A percentile compares a stretch with the other conserved stretches of the same genome.
Conservation (phyloP, 371 early-diverging fungal genomes). For the Mortierella sp. region DNA sequence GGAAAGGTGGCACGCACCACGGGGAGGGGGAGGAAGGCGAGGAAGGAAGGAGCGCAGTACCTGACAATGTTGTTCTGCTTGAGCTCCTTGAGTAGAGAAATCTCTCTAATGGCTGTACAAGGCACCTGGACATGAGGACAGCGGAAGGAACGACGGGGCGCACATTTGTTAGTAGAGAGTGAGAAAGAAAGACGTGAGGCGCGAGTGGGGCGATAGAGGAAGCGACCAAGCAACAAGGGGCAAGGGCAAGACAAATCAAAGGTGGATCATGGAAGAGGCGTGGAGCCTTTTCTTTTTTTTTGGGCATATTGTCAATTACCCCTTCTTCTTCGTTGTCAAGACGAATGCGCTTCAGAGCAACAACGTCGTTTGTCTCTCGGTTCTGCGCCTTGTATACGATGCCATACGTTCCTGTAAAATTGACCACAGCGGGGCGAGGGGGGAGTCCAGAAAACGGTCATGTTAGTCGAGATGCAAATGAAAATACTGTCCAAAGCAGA, state of each 20-base stretch:
- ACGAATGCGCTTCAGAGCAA: conserved; percentile 98
- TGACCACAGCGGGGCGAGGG: neutral
- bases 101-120: conserved; percentile 98
- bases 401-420: conserved; percentile 87
- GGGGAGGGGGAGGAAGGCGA: neutral
- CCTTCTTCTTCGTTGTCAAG: conserved; percentile 97
- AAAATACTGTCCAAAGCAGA: neutral
- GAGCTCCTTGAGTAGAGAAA: conserved; percentile 95
- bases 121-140: conserved; percentile 79
- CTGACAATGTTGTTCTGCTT: conserved; percentile 96
- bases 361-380: conserved; percentile 91
- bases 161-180: neutral
- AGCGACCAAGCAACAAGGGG: no score
- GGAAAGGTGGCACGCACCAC: neutral
- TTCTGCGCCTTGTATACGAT: conserved; percentile 98
- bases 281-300: neutral
- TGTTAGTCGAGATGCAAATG: neutral
- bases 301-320: no score
- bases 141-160: no score
- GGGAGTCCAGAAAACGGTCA: neutral
- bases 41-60: conserved; percentile 44
- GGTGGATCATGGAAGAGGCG: neutral
- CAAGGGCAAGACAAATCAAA: neutral
- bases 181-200: conserved; percentile 2
- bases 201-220: no score